phyloP scores from a whole-genome alignment of 208 protist genomes.

The Histomonas meleagridis region DNA sequence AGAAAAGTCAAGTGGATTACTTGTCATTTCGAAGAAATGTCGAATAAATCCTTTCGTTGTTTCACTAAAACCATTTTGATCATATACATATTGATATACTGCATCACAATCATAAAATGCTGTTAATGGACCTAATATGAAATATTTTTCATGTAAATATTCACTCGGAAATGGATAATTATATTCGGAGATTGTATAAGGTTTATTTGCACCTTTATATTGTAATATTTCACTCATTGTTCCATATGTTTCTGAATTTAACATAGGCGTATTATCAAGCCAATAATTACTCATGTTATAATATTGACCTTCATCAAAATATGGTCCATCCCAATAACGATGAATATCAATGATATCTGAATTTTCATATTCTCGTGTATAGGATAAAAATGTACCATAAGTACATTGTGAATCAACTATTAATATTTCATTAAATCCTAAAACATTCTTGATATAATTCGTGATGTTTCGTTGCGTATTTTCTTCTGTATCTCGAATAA shows the following conservation, averaged over 20 bases:
- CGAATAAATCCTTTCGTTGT: background rate
- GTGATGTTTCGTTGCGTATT: too few species aligned
- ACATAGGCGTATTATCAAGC: background rate
- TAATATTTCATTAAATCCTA: too few species aligned
- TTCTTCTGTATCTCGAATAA: too few species aligned
- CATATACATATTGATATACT: background rate
- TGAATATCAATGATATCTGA: background rate
- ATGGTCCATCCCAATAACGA: background rate
- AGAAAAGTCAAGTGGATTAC: background rate
- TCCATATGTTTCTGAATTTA: background rate
- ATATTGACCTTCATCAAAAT: background rate
- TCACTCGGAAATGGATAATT: background rate
- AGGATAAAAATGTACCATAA: background rate
- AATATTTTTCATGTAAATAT: background rate
- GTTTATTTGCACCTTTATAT: background rate
- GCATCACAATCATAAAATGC: background rate
- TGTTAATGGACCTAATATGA: background rate
- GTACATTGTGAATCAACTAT: too few species aligned
- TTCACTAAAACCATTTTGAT: background rate
- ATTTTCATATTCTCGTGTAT: background rate
- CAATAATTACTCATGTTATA: background rate
- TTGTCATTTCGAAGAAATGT: background rate
- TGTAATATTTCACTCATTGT: background rate
- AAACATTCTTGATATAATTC: too few species aligned
- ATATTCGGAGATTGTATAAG: background rate